Conservation (phyloP, 352 stramenopile species). For the Globisporangium parvum region DNA sequence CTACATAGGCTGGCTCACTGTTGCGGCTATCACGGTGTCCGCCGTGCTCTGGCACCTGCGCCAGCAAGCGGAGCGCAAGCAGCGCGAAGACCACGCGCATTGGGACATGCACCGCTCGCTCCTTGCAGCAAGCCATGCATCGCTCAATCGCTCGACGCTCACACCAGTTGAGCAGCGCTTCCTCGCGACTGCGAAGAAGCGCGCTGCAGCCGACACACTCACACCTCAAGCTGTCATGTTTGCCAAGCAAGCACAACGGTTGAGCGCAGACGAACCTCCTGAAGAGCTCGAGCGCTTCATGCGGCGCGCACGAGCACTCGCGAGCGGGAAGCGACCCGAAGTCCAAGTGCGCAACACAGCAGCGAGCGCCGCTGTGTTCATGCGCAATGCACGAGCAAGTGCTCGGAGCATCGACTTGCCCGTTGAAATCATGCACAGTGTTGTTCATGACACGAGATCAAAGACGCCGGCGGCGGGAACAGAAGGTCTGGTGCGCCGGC, state of each 20-base stretch:
- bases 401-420: conserved; percentile 4
- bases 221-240: conserved; percentile 8
- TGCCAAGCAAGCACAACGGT: not conserved
- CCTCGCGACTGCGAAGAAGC: conserved; percentile 3
- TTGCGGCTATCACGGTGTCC: conserved; percentile 18
- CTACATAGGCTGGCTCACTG: conserved; percentile 54
- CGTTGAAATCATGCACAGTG: too few species aligned
- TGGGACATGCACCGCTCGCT: conserved; percentile 13
- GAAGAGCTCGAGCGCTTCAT: conserved; percentile 15
- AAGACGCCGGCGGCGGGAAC: too few species aligned
- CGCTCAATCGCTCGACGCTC: not conserved
- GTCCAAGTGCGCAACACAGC: conserved; percentile 1
- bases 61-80: conserved; percentile 14
- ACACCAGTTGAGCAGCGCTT: conserved; percentile 7
- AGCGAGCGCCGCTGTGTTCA: conserved; percentile 9
- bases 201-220: not conserved
- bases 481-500: too few species aligned
- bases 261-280: conserved; percentile 7
- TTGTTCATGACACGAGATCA: too few species aligned
- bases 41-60: conserved; percentile 19
- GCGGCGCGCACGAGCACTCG: conserved; percentile 8
- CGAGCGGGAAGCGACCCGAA: conserved; percentile 5
- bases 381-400: conserved; percentile 3
- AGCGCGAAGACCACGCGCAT: conserved; percentile 13
- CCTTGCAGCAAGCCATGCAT: conserved; percentile 1